Evolutionary conservation across 1,139 yeast species (phyloP), one percentile per base, ranked within the genome.

Genomic region (Insectozyma bohioensis): DNA sequence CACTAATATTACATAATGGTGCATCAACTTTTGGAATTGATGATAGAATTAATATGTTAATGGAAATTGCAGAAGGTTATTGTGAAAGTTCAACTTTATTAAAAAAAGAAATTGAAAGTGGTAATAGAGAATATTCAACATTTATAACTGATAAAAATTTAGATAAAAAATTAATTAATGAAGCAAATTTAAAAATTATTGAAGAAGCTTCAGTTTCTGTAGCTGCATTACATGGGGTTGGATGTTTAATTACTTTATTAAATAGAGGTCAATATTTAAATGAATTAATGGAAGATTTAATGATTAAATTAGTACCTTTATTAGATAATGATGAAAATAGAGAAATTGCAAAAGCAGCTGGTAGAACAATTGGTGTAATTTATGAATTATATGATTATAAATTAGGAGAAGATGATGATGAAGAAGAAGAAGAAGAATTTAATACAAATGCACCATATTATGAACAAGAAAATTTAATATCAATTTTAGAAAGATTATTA

Each of bases 321-420:
- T 53, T 73, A 19, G 74, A 68, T 35, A 61, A 67, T 42, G 78
- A 72, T 22, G 59, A 54, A 20, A 58, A 52, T 40, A 45, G 61
- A 34, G 67, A 74, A 35, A 52, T 65, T 41, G 46, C 72, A 31
- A 56, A 75, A 49, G 76, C 88, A 21, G 73, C 79, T 8, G 81
- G 80, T 20, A 63, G 83, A 51, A 61, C 80, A 5, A 62, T 80
- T 41, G 92, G 83, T 0, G 63, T 83, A 24, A 66, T 72, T 40
- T 81, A 77, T 52, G 88, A 83, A 48, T 49, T 73, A 11, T 80
- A 65, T 48, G 67, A 67, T 25, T 80, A 78, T 46, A 57, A 58
- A 19, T 61, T 58, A 25, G 57, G 49, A 12, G 57, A 48, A 2
- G 62, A 54, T 1, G 60, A 56, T 11, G 66, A 61, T 12, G 58